Percentiles rank a stretch among this genome's conserved stretches.
Evolutionary conservation across 441 rosid genomes (phyloP).

Genomic region (Adansonia rubrostipa): DNA sequence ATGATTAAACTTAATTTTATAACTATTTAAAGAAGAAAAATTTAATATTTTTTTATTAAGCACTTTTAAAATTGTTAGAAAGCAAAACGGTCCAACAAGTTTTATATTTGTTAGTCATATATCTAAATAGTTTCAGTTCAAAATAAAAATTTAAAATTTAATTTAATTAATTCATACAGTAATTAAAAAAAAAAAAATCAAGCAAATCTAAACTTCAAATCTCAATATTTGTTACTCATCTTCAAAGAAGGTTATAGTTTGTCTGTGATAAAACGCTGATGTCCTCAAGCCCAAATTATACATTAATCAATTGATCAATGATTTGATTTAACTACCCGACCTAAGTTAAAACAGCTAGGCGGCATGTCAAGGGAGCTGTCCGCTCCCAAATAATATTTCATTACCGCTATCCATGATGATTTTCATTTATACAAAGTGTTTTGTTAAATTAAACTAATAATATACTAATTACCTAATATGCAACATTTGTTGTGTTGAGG

Average conservation of each 20-base stretch:
- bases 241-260: not conserved
- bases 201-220: no score
- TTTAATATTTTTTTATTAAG: no score
- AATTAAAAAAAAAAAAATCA: no score
- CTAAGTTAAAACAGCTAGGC: constrained; percentile 17
- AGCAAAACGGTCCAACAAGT: no score
- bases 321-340: not conserved
- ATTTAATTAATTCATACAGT: no score
- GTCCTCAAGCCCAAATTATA: constrained; percentile 1
- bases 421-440: constrained; percentile 44
- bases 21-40: no score
- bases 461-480: constrained; percentile 26
- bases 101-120: no score
- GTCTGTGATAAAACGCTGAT: not conserved
- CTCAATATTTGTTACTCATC: no score
- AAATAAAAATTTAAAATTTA: no score
- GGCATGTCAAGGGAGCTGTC: constrained; percentile 11
- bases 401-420: constrained; percentile 29
- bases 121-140: no score
- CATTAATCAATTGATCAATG: not conserved
- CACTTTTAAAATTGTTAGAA: no score
- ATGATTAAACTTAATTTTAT: no score
- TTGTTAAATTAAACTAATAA: constrained; percentile 22
- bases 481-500: constrained; percentile 22
- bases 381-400: constrained; percentile 23